Base-by-base conservation (phyloP, 2,329 filamentous ascomycete species). In the Cercospora citrullina region DNA sequence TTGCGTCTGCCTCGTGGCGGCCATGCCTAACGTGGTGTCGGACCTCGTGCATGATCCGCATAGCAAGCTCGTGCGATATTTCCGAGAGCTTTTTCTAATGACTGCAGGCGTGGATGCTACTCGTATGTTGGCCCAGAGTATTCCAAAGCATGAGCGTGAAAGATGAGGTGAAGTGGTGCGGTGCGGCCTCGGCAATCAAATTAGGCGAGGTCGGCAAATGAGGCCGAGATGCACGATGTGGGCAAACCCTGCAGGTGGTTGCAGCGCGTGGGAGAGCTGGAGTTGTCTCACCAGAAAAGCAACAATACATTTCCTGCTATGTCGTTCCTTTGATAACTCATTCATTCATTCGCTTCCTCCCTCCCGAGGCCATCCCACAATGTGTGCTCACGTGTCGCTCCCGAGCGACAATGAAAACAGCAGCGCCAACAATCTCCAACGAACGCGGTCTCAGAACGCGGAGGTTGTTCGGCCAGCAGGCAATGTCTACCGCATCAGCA, bases 401-500 rank as follows among this genome's bases (percentile, higher is more conserved):
- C 59, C 51, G 31, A 30, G 53, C 60, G 45, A 62, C 33, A 42
- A 39, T 21, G 31, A 64, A 18, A 48, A 31, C 28, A 55, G 28
- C 63, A 65, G n/a, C 23, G 60, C 39, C 21, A 26, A 67, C 51
- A 36, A 42, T 2, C 60, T 67, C 26, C 60, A 63, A n/a, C 65
- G 65, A 31, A 64, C 36, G 8, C 51, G 39, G n/a, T 67, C 65
- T 58, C 48, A 57, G 42, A 55, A 63, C 60, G 36, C 60, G 28
- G 48, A 62, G 36, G 36, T 42, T 51, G 28, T 58, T 36, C 60
- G 57, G 5, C 30, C 60, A n/a, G 28, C 53, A n/a, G 26, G 30
- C 28, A 51, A 23, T 55, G 51, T 39, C 31, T 75, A 75, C 65
- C 70, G 74, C 62, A 73, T 73, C 51, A 66, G 68, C 7, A 68